Evolutionary conservation across 2,329 filamentous ascomycete genomes (phyloP).

Genomic region (Daldinia sp.): DNA sequence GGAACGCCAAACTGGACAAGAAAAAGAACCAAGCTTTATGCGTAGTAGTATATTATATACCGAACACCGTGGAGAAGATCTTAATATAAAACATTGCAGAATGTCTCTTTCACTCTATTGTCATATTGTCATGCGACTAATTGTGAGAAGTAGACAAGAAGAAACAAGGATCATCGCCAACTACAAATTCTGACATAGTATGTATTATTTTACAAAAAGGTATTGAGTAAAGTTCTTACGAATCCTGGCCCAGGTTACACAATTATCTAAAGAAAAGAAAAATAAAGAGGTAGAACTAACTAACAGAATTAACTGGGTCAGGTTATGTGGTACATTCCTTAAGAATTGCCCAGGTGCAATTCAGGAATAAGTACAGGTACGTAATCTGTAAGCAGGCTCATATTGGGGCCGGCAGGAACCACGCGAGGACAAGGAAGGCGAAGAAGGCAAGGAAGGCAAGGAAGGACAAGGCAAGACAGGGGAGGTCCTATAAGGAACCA

Average conservation of each 20-base stretch:
- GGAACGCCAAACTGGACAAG: background rate
- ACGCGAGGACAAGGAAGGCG: slow-evolving; percentile 37
- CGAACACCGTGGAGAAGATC: background rate
- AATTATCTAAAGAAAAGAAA: slow-evolving; percentile 26
- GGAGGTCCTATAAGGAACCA: slow-evolving; percentile 9
- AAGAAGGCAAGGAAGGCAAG: slow-evolving; percentile 12
- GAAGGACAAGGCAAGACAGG: background rate
- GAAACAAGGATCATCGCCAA: background rate
- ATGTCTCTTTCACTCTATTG: background rate
- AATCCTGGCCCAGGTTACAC: slow-evolving; percentile 25
- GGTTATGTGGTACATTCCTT: background rate
- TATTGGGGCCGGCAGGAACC: slow-evolving; percentile 37
- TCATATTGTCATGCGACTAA: background rate
- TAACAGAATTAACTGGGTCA: background rate
- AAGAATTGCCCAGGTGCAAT: background rate
- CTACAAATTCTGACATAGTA: background rate
- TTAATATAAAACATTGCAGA: slow-evolving; percentile 10
- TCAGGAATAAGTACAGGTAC: slow-evolving; percentile 15
- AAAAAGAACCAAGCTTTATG: slow-evolving; percentile 3
- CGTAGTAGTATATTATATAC: slow-evolving; percentile 8
- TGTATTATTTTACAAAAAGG: slow-evolving; percentile 7
- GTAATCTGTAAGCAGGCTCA: slow-evolving; percentile 29
- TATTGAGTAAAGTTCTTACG: slow-evolving; percentile 22
- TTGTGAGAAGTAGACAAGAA: background rate
- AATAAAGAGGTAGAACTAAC: background rate